phyloP scores from a whole-genome alignment of 2,329 filamentous ascomycete species.

The Myriosclerotinia duriaeana region DNA sequence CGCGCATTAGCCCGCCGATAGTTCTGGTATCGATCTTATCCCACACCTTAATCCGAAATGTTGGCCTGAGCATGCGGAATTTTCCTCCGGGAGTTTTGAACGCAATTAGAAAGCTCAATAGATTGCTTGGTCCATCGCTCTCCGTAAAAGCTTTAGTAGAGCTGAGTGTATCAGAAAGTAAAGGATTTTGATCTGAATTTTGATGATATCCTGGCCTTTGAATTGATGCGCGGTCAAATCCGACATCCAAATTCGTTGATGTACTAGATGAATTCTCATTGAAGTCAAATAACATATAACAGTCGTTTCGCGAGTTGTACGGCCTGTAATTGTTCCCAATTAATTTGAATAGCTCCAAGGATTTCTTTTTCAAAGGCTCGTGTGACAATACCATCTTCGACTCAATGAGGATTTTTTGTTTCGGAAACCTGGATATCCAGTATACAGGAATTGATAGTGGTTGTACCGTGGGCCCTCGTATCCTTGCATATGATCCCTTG shows the following conservation, averaged over 20 bases:
- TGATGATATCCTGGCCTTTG: background rate
- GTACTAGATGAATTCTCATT: too few relatives aligned
- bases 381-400: background rate
- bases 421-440: background rate
- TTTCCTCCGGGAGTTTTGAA: background rate
- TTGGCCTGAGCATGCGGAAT: background rate
- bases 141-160: background rate
- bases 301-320: background rate
- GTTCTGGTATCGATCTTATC: too few relatives aligned
- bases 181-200: background rate
- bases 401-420: background rate
- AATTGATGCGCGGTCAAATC: too few relatives aligned
- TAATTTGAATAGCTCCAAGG: too few relatives aligned
- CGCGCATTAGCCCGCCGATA: too few relatives aligned
- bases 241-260: background rate
- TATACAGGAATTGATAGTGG: background rate
- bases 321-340: too few relatives aligned
- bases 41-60: background rate
- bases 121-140: background rate
- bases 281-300: background rate
- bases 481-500: background rate
- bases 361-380: too few relatives aligned
- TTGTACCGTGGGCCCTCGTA: too few relatives aligned
- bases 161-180: background rate
- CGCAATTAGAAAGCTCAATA: background rate